Evolutionary conservation across 345 rosid species (phyloP).

Genomic region (Kandelia obovata): DNA sequence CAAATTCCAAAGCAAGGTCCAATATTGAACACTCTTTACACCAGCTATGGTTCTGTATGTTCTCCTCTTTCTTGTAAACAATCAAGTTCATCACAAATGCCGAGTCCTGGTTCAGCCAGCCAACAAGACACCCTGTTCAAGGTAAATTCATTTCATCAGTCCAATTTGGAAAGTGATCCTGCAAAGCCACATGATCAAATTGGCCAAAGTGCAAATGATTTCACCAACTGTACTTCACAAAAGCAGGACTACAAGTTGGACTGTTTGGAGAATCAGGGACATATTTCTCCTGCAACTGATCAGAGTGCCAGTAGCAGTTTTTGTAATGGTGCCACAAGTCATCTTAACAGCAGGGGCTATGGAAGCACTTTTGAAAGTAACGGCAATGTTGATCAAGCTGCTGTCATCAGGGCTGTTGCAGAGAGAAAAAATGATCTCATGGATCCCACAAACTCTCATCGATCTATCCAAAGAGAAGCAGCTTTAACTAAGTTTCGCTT

Average conservation of each 20-base stretch:
- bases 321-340: constrained; percentile 49
- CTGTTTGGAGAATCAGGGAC: constrained; percentile 50
- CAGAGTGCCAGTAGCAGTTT: constrained; percentile 63
- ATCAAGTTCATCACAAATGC: constrained; percentile 39
- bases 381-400: constrained; percentile 44
- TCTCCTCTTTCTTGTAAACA: constrained; percentile 34
- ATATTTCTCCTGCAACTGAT: constrained; percentile 47
- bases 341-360: constrained; percentile 39
- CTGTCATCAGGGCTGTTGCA: constrained; percentile 29
- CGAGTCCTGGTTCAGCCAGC: constrained; percentile 55
- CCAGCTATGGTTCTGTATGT: constrained; percentile 38
- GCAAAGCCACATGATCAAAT: constrained; percentile 35
- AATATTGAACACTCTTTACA: constrained; percentile 30
- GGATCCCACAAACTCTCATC: constrained; percentile 36
- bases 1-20: constrained; percentile 45
- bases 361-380: constrained; percentile 52
- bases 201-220: constrained; percentile 36
- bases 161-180: constrained; percentile 36
- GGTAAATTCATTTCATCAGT: constrained; percentile 35
- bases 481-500: constrained; percentile 81
- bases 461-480: constrained; percentile 73
- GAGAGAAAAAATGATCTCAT: constrained; percentile 49
- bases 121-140: constrained; percentile 45
- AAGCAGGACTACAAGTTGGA: constrained; percentile 33
- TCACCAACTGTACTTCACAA: constrained; percentile 30